phyloP scores from a whole-genome alignment of 352 stramenopile species.

The Phytopythium ostracodes region DNA sequence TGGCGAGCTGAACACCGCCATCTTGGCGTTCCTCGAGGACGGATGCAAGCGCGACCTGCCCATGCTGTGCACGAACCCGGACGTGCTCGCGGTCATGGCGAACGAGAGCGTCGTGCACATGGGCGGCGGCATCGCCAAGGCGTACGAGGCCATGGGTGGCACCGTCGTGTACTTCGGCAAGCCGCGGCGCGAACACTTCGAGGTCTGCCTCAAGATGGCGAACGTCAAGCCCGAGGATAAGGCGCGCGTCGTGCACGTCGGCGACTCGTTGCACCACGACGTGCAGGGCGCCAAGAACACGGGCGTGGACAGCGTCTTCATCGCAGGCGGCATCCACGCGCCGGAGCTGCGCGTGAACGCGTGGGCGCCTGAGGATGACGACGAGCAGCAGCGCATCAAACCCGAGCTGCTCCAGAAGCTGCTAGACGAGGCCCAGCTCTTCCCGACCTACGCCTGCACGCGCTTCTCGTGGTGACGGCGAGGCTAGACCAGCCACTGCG shows the following conservation, averaged over 20 bases:
- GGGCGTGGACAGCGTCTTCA: conserved; percentile 53
- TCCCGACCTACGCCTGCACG: conserved; percentile 25
- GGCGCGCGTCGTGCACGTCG: conserved; percentile 50
- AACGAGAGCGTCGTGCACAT: conserved; percentile 58
- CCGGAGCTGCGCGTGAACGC: conserved; percentile 34
- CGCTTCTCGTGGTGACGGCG: conserved; percentile 31
- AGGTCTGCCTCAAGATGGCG: conserved; percentile 46
- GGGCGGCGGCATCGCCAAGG: conserved; percentile 75
- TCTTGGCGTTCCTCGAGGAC: conserved; percentile 41
- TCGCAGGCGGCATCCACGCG: conserved; percentile 52
- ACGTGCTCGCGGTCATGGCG: conserved; percentile 70
- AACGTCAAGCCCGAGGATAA: conserved; percentile 15
- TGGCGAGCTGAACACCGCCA: conserved; percentile 30
- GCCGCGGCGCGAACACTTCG: conserved; percentile 72
- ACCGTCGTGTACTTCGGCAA: conserved; percentile 83
- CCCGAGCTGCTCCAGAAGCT: conserved; percentile 20
- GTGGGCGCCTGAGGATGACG: conserved; percentile 11
- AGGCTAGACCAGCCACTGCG: not conserved
- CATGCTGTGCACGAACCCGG: conserved; percentile 86
- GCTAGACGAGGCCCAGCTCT: conserved; percentile 17
- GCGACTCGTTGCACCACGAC: conserved; percentile 67
- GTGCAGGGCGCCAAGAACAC: conserved; percentile 48
- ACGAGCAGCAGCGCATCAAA: conserved; percentile 23
- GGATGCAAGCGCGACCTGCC: conserved; percentile 53
- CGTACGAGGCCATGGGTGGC: conserved; percentile 77